phyloP scores from a whole-genome alignment of 139 green algal species.

The Volvox reticuliferus region DNA sequence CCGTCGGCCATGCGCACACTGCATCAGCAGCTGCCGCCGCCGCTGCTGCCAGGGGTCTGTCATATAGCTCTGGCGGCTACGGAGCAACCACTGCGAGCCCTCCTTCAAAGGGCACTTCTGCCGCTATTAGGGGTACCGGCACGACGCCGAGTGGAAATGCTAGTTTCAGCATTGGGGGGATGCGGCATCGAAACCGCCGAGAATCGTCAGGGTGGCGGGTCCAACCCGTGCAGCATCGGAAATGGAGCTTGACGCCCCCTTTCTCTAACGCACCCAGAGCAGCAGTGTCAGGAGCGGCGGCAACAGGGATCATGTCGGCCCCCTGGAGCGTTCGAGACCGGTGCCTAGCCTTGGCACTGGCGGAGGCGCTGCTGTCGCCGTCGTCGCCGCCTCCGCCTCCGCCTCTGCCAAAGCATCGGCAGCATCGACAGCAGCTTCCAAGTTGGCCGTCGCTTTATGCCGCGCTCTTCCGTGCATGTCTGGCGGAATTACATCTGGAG shows the following conservation, averaged over 20 bases:
- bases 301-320: neutral
- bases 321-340: neutral
- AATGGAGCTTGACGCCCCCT: neutral
- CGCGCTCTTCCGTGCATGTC: neutral
- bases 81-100: too few relatives aligned
- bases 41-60: neutral
- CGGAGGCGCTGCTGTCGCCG: neutral
- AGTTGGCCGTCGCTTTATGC: slow-evolving; percentile 1
- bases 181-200: too few relatives aligned
- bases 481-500: neutral
- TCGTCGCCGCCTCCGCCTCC: neutral
- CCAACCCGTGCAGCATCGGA: too few relatives aligned
- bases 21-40: neutral
- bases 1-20: neutral
- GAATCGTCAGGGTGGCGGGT: too few relatives aligned
- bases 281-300: neutral
- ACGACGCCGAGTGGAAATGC: too few relatives aligned
- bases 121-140: too few relatives aligned
- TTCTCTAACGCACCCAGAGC: neutral
- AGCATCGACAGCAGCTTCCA: neutral
- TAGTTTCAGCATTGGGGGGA: too few relatives aligned
- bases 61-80: too few relatives aligned
- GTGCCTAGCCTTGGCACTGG: neutral
- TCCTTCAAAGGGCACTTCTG: too few relatives aligned
- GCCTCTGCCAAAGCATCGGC: neutral